phyloP scores from a whole-genome alignment of 495 filamentous ascomycete genomes.

The Trichoderma parareesei region DNA sequence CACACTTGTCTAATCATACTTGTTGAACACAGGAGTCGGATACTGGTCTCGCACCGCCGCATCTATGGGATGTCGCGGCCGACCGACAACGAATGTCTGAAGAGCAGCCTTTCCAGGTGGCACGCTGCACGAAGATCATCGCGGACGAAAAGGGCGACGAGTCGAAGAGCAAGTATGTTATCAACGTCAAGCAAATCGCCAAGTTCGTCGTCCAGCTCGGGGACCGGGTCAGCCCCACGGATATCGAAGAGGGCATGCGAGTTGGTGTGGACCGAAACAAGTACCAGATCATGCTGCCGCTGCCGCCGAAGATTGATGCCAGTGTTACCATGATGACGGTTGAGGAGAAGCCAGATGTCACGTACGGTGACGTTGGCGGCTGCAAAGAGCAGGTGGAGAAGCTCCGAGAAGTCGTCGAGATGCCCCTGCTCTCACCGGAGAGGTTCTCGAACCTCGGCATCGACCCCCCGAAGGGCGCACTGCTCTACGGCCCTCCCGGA shows the following conservation, averaged over 20 bases:
- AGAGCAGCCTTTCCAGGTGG: conserved; percentile 95
- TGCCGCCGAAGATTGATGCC: conserved; percentile 98
- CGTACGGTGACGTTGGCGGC: conserved; percentile 96
- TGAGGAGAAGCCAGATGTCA: conserved; percentile 98
- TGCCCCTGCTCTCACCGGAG: conserved; percentile 92
- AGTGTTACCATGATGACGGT: conserved; percentile 99
- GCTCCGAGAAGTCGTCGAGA: conserved; percentile 95
- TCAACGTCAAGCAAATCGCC: conserved; percentile 99
- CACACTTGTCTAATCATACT: conserved; percentile 8
- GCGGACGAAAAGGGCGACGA: conserved; percentile 82
- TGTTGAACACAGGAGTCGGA: conserved; percentile 70
- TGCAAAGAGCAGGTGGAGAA: conserved; percentile 99
- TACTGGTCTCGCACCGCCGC: conserved; percentile 92
- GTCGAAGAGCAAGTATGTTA: conserved; percentile 99
- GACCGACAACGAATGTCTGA: conserved; percentile 97
- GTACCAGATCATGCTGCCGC: conserved; percentile 93
- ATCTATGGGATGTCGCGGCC: conserved; percentile 97
- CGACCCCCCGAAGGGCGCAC: conserved; percentile 93
- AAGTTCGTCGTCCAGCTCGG: conserved; percentile 99
- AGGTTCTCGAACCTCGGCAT: conserved; percentile 96
- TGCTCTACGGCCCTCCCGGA: conserved; percentile 93
- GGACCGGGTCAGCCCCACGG: conserved; percentile 91
- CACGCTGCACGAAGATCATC: conserved; percentile 98
- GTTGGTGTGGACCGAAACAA: conserved; percentile 98
- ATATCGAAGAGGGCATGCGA: conserved; percentile 99